Percentiles rank a stretch among this genome's conserved stretches.
These are phyloP conservation scores for Calonectria pseudoturangicola DNA, from an alignment of 2,329 filamentous ascomycete species.

Conservation along the genomic window DNA sequence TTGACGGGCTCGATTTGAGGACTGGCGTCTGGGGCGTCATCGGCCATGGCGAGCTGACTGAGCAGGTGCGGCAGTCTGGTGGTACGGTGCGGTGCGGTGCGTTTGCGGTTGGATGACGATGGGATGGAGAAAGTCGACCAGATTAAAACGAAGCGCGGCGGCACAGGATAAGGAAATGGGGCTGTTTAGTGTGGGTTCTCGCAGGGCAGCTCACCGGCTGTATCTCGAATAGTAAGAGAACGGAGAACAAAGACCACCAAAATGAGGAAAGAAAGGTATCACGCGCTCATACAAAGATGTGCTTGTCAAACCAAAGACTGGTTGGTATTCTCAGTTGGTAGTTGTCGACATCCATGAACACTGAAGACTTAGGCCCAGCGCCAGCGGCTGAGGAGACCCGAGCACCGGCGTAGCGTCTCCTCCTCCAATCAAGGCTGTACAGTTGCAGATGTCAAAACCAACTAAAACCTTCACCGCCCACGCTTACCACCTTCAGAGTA, in stretches of 20 bases:
- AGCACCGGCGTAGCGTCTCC: slow-evolving; percentile 32
- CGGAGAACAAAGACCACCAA: slow-evolving; percentile 8
- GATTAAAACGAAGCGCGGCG: slow-evolving; percentile 26
- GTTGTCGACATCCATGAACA: slow-evolving; percentile 21
- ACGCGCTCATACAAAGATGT: not conserved
- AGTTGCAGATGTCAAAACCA: slow-evolving; percentile 49
- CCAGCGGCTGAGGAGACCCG: slow-evolving; percentile 48
- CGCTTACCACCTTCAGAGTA: slow-evolving; percentile 40
- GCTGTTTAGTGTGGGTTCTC: slow-evolving; percentile 27
- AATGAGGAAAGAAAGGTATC: slow-evolving; percentile 2
- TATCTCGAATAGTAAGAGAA: slow-evolving; percentile 19
- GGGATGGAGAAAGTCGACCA: slow-evolving; percentile 30
- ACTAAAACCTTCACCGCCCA: slow-evolving; percentile 53
- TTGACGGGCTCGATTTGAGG: slow-evolving; percentile 60
- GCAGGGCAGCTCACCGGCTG: slow-evolving; percentile 13
- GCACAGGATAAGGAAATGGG: slow-evolving; percentile 34
- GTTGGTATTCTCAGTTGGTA: slow-evolving; percentile 15
- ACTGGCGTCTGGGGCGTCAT: slow-evolving; percentile 65
- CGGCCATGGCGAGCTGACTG: slow-evolving; percentile 63
- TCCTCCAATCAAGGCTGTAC: slow-evolving; percentile 53
- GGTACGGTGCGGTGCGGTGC: slow-evolving; percentile 16
- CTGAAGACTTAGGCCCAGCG: slow-evolving; percentile 12
- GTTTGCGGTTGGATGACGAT: slow-evolving; percentile 32
- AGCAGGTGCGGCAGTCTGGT: slow-evolving; percentile 42
- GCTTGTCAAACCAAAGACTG: slow-evolving; percentile 10